A percentile compares a stretch with the other conserved stretches of the same genome.
Evolutionary conservation across 805 yeast genomes (phyloP).

Genomic region (Metschnikowia continentalis): DNA sequence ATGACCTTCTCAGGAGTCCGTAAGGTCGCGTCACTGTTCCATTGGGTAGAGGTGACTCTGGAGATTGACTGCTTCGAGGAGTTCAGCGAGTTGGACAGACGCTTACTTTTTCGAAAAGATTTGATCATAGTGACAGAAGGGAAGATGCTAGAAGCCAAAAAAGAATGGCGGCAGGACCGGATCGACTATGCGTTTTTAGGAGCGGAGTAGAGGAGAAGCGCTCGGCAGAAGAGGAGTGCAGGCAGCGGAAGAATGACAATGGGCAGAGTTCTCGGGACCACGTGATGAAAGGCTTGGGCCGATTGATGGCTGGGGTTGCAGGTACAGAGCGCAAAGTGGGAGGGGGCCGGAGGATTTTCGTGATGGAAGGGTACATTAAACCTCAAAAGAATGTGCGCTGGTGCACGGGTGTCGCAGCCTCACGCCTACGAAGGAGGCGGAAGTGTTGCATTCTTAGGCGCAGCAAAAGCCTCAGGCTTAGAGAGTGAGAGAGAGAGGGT

Average conservation of each 20-base stretch:
- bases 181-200: neutral
- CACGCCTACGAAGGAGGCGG: conserved; percentile 3
- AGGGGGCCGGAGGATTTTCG: neutral
- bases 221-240: neutral
- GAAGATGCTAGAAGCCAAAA: neutral
- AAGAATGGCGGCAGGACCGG: neutral
- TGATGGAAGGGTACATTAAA: neutral
- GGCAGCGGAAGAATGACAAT: neutral
- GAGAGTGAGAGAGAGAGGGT: too few species aligned
- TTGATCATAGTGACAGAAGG: conserved; percentile 27
- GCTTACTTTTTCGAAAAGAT: conserved; percentile 39
- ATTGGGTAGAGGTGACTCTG: conserved; percentile 21
- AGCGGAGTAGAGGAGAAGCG: neutral
- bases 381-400: conserved; percentile 3
- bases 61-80: conserved; percentile 33
- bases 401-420: conserved; percentile 2
- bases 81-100: conserved; percentile 29
- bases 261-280: neutral
- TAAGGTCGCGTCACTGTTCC: conserved; percentile 18
- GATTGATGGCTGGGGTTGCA: neutral
- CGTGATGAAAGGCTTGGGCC: neutral
- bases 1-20: conserved; percentile 78
- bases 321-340: conserved; percentile 1
- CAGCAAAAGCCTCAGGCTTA: neutral
- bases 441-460: neutral